Evolutionary conservation across 2,329 filamentous ascomycete species (phyloP), one percentile per base, ranked within the genome.

Genomic region (Elsinoe arachidis): DNA sequence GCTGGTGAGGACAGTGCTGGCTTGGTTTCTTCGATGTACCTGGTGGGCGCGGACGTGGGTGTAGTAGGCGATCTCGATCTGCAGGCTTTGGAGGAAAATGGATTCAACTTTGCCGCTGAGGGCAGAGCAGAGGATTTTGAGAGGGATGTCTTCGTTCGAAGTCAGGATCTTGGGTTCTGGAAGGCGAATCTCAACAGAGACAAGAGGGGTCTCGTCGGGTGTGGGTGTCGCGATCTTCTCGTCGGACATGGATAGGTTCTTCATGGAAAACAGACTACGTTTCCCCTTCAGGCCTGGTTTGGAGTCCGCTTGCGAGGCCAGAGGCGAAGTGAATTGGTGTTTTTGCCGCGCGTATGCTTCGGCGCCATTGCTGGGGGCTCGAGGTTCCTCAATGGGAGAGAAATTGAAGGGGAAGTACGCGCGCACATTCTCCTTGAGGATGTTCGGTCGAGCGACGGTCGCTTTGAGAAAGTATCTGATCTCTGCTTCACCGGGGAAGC

Each of bases 381-480:
- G 79, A 0, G 92, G 91, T 5, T 90, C 88, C 70, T 99, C 93
- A 63, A 97, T 92, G 3, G 93, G 93, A 37, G 96, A 79, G 69
- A 99, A 93, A 59, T 88, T 92, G 73, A 96, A 86, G 35, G 84
- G 83, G 35, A 68, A 70, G 62, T 66, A 75, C 12, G 73, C 70
- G 56, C 91, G 79, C 70, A 90, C 87, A 66, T 96, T 96, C 73
- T 96, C 90, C 68, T 92, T 92, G 72, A 95, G 89, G 59, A 96
- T 79, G 12, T 87, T 85, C 0, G 90, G 90, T n/a, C 90, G 80
- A 66, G 90, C 88, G 5, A 97, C 84, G 0, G 93, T 97, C n/a
- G 87, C 90, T 70, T 99, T 99, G 68, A 97, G 80, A 69, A 88
- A 99, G 73, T 99, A 99, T 63, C 85, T 82, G 60, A 97, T 91